Evolutionary conservation across 73 alveolate genomes (phyloP), one percentile per base, ranked within the genome.

Genomic region (Durusdinium trenchii): DNA sequence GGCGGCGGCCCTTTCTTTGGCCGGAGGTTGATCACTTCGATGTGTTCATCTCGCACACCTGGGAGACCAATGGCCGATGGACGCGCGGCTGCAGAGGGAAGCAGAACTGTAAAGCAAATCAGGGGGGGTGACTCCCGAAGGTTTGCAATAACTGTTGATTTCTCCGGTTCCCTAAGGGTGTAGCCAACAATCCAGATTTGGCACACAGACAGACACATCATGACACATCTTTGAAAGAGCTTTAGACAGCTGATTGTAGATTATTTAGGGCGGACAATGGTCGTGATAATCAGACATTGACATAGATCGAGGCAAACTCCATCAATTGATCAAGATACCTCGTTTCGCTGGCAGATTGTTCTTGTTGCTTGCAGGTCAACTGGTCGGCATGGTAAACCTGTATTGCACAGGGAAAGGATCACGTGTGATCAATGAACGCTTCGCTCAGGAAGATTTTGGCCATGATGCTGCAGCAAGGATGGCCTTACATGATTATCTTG

Each of bases 61-160:
- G 90, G 90, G 6, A 79, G 90, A 79, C 90, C 47, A 47, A 61
- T 6, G 90, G 90, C 47, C 45, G 47, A 47, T 79, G 16, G 90
- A 10, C 23, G 26, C 62, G 45, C 6, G 90, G 52, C 50, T 7
- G 85, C 35, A 7, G n/a, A 10, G 52, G 40, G 32, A 36, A 0
- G 36, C n/a, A 32, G 30, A n/a, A 32, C 28, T 1, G 85, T 73
- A 16, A 16, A 35, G 20, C 32, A 40, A 5, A 26, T 10, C 23
- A 54, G 32, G 10, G 30, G n/a, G 73, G 73, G 73, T 23, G 30
- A 2, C 73, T 23, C 73, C n/a, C n/a, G n/a, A n/a, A n/a, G n/a
- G n/a, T n/a, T n/a, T n/a, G n/a, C n/a, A n/a, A n/a, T n/a, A n/a
- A n/a, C n/a, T n/a, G n/a, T n/a, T n/a, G n/a, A n/a, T n/a, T n/a